A percentile compares a stretch with the other conserved stretches of the same genome.
Evolutionary conservation across 75 land plant species (phyloP).

Genomic region (Pseudotsuga menziesii): DNA sequence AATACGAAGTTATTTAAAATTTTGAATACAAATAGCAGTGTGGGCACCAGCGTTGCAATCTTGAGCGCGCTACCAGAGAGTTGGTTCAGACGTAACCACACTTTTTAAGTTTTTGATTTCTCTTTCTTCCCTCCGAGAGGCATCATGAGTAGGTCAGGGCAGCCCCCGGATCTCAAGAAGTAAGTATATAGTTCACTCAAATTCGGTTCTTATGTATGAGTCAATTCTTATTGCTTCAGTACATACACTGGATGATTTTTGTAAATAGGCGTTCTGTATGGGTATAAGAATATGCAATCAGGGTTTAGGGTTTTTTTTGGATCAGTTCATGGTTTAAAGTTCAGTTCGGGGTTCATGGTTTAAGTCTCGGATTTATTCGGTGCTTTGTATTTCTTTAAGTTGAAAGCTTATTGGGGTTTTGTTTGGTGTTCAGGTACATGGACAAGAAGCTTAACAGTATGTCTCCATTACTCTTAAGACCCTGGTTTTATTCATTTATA

Average conservation of each 20-base stretch:
- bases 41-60: too few relatives aligned
- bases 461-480: constrained; percentile 11
- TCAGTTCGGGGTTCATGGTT: not conserved
- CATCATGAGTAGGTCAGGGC: constrained; percentile 79
- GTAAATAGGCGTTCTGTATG: too few relatives aligned
- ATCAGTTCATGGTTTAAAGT: not conserved
- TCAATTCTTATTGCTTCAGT: not conserved
- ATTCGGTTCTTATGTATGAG: not conserved
- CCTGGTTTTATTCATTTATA: not conserved
- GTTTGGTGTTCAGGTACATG: constrained; percentile 64
- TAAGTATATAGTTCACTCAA: constrained; percentile 14
- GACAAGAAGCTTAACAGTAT: constrained; percentile 85
- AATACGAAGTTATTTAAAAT: too few relatives aligned
- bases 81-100: too few relatives aligned
- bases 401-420: not conserved
- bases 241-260: not conserved
- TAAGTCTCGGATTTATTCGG: not conserved
- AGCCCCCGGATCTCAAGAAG: constrained; percentile 94
- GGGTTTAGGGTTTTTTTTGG: not conserved
- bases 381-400: not conserved
- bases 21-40: too few relatives aligned
- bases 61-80: too few relatives aligned
- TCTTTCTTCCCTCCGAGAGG: too few relatives aligned
- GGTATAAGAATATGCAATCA: not conserved
- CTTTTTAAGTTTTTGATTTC: too few relatives aligned